These are phyloP conservation scores for Terfezia boudieri DNA, from an alignment of 495 filamentous ascomycete genomes.

Conservation along the genomic window DNA sequence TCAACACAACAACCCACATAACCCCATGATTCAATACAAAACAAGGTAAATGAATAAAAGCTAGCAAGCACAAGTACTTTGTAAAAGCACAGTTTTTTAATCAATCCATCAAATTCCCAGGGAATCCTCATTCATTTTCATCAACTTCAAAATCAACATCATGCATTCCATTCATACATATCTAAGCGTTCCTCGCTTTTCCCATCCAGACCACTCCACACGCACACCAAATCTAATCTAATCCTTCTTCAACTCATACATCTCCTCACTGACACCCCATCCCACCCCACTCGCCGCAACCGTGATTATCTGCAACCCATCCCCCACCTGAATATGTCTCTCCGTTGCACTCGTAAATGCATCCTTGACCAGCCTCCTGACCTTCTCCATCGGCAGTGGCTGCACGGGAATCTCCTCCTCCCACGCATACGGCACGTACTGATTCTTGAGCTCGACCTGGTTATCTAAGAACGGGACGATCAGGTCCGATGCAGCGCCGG, in stretches of 20 bases:
- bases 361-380: constrained; percentile 77
- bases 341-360: constrained; percentile 95
- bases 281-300: constrained; percentile 16
- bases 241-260: constrained; percentile 72
- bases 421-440: constrained; percentile 63
- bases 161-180: no score
- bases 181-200: no score
- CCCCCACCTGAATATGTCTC: constrained; percentile 95
- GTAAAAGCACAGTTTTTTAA: no score
- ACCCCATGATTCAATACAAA: no score
- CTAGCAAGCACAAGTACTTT: no score
- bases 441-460: constrained; percentile 99
- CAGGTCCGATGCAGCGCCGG: constrained; percentile 80
- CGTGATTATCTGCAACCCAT: constrained; percentile 81
- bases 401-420: constrained; percentile 33
- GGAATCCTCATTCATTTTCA: no score
- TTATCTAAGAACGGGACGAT: constrained; percentile 99
- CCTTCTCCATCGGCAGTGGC: constrained; percentile 43
- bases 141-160: no score
- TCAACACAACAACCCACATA: no score
- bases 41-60: no score
- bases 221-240: constrained; percentile 22
- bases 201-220: not conserved
- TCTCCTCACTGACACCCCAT: constrained; percentile 63
- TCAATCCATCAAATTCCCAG: no score